These are phyloP conservation scores for Coemansia sp. DNA, from an alignment of 192 early-diverging fungal genomes.

Conservation along the genomic window DNA sequence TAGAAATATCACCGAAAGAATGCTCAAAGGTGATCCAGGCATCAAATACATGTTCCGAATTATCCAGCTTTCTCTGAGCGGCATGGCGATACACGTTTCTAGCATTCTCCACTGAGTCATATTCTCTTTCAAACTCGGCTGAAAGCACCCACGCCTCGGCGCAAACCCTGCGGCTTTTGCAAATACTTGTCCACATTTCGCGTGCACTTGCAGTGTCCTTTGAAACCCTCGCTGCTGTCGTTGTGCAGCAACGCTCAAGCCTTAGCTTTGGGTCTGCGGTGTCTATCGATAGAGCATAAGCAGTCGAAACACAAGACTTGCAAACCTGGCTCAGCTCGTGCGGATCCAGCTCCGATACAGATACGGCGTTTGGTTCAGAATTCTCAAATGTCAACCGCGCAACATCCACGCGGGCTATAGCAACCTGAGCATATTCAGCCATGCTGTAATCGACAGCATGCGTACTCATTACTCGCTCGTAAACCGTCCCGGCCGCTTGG, in stretches of 20 bases:
- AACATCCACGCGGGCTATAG: slow-evolving; percentile 11
- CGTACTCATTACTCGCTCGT: slow-evolving; percentile 16
- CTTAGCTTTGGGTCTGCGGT: slow-evolving; percentile 32
- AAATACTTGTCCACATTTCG: slow-evolving; percentile 35
- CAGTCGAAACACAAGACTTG: slow-evolving; percentile 19
- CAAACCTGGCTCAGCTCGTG: slow-evolving; percentile 16
- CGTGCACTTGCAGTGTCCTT: slow-evolving; percentile 10
- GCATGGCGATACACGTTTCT: slow-evolving; percentile 42
- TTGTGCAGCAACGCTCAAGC: slow-evolving; percentile 38
- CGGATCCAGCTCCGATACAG: neutral
- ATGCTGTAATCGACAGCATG: slow-evolving; percentile 46
- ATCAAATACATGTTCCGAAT: slow-evolving; percentile 39
- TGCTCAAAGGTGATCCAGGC: slow-evolving; percentile 39
- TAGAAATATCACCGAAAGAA: slow-evolving; percentile 10
- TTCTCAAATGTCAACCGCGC: slow-evolving; percentile 10
- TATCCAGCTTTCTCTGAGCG: slow-evolving; percentile 44
- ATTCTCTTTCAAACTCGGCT: slow-evolving; percentile 31
- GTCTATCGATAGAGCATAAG: slow-evolving; percentile 22
- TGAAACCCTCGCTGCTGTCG: neutral
- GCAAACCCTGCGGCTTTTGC: slow-evolving; percentile 34
- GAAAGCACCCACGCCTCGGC: slow-evolving; percentile 45
- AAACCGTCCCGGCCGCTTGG: slow-evolving; percentile 16
- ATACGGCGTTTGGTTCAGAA: neutral
- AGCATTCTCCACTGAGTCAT: slow-evolving; percentile 21
- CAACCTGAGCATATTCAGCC: slow-evolving; percentile 29